phyloP scores from a whole-genome alignment of 1,284 basidiomycete genomes.

The Somion occarium region DNA sequence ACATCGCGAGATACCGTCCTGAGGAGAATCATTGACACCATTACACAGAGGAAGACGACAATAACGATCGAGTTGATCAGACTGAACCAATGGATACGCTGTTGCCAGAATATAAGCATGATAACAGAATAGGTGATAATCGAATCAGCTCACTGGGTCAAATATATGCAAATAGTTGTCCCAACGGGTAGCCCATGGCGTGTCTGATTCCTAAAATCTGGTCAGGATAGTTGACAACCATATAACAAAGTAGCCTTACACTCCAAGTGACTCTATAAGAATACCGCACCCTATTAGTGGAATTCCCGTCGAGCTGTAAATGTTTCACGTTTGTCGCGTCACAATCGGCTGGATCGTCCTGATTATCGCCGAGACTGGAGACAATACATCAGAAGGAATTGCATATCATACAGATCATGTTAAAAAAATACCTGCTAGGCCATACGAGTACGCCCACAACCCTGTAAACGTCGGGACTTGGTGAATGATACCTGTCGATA shows the following conservation, averaged over 20 bases:
- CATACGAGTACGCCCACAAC: conserved; percentile 92
- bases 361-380: conserved; percentile 54
- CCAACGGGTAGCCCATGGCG: conserved; percentile 94
- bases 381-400: conserved; percentile 5
- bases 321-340: conserved; percentile 30
- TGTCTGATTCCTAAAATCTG: conserved; percentile 63
- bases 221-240: background rate
- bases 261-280: conserved; percentile 90
- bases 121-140: background rate
- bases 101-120: conserved; percentile 9
- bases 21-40: conserved; percentile 91
- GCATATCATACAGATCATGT: too few species aligned
- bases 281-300: conserved; percentile 72
- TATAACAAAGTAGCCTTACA: conserved; percentile 37
- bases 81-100: conserved; percentile 86
- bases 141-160: conserved; percentile 41
- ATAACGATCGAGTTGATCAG: conserved; percentile 92
- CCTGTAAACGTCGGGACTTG: conserved; percentile 64
- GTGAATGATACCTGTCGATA: conserved; percentile 68
- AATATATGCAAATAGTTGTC: conserved; percentile 89
- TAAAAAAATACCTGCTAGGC: conserved; percentile 62
- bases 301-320: conserved; percentile 60
- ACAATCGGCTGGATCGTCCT: conserved; percentile 40
- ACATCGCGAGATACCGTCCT: conserved; percentile 89
- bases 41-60: conserved; percentile 84